Evolutionary conservation across 805 yeast genomes (phyloP).

Genomic region (Kuraishia capsulata): DNA sequence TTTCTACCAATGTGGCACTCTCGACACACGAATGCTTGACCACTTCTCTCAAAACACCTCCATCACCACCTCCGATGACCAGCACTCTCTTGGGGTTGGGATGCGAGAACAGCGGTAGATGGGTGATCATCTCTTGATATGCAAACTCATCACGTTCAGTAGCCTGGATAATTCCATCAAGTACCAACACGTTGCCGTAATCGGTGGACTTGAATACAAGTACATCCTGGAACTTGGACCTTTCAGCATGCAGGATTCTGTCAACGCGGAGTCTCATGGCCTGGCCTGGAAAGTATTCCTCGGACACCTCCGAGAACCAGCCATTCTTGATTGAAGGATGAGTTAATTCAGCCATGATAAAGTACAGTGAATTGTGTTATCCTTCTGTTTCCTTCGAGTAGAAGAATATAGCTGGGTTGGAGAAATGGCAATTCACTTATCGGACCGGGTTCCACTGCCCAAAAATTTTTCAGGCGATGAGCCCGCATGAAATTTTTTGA

Average conservation of each 20-base stretch:
- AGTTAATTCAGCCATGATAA: constrained; percentile 25
- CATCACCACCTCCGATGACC: constrained; percentile 98
- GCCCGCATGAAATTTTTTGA: neutral
- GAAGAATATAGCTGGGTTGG: neutral
- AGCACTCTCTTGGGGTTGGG: constrained; percentile 90
- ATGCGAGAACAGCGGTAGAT: constrained; percentile 86
- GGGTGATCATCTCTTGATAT: constrained; percentile 97
- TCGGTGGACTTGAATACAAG: constrained; percentile 86
- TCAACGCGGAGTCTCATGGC: constrained; percentile 90
- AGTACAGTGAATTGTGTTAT: neutral
- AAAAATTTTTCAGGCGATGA: neutral
- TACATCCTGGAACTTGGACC: constrained; percentile 88
- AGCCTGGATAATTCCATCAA: constrained; percentile 92
- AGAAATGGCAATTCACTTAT: neutral
- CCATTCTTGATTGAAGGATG: constrained; percentile 69
- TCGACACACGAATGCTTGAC: constrained; percentile 41
- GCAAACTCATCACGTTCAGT: constrained; percentile 97
- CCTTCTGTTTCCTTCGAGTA: neutral
- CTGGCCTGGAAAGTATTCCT: constrained; percentile 98
- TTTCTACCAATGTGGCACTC: constrained; percentile 87
- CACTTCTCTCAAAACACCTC: constrained; percentile 20
- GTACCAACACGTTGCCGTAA: constrained; percentile 91
- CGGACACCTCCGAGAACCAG: constrained; percentile 94
- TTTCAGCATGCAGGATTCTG: constrained; percentile 74
- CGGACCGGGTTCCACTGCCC: neutral